Percentiles rank a stretch among this genome's conserved stretches.
These are phyloP conservation scores for Avena atlantica DNA, from an alignment of 176 grass and related monocot genomes.

Conservation along the genomic window DNA sequence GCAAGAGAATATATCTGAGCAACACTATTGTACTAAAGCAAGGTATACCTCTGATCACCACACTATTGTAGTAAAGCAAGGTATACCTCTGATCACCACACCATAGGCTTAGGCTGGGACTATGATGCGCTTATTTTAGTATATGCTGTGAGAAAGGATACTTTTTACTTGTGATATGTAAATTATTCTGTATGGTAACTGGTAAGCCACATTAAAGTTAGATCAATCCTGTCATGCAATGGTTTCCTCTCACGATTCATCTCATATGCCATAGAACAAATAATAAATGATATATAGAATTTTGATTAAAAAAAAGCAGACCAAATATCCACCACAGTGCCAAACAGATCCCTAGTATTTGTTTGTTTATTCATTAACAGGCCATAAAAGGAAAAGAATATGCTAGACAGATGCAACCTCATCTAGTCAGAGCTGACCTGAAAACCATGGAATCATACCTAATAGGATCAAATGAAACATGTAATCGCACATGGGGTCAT, in stretches of 20 bases:
- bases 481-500: background rate
- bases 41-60: background rate
- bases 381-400: background rate
- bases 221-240: background rate
- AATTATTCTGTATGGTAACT: background rate
- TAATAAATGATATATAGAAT: background rate
- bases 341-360: background rate
- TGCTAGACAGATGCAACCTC: background rate
- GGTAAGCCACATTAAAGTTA: background rate
- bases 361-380: background rate
- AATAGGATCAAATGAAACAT: constrained; percentile 33
- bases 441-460: background rate
- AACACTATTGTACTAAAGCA: constrained; percentile 27
- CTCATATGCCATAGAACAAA: background rate
- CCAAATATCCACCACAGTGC: background rate
- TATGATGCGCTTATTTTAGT: background rate
- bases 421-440: background rate
- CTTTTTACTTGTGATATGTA: background rate
- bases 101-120: background rate
- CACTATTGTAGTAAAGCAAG: constrained; percentile 1
- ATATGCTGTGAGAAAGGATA: background rate
- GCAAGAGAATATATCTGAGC: background rate
- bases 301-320: background rate
- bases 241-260: background rate
- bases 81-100: background rate